Evolutionary conservation across 2,329 filamentous ascomycete species (phyloP).

Genomic region (Diplocarpon mali): DNA sequence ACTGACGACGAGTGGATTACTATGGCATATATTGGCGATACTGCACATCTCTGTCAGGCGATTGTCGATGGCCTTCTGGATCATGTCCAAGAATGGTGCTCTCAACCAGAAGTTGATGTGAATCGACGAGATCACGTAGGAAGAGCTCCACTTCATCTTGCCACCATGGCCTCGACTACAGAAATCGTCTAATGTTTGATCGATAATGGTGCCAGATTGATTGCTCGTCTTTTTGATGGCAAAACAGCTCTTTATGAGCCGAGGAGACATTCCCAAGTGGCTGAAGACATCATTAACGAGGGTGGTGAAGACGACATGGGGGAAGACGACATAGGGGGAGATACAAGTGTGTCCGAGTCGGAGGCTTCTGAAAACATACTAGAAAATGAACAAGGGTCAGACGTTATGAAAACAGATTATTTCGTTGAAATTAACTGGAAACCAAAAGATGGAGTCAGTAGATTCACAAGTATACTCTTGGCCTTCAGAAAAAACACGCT

Average conservation of each 20-base stretch:
- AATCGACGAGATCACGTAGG: conserved; percentile 71
- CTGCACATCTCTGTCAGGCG: conserved; percentile 64
- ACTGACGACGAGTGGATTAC: conserved; percentile 80
- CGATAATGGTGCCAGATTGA: conserved; percentile 59
- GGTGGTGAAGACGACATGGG: neutral
- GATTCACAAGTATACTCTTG: neutral
- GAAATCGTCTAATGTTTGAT: conserved; percentile 63
- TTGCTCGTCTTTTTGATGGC: conserved; percentile 67
- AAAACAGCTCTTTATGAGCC: conserved; percentile 52
- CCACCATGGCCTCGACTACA: conserved; percentile 54
- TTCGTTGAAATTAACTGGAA: conserved; percentile 53
- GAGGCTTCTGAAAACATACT: conserved; percentile 25
- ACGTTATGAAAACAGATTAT: conserved; percentile 54
- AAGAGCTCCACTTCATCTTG: conserved; percentile 67
- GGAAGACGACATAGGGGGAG: conserved; percentile 24
- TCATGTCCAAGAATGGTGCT: conserved; percentile 58
- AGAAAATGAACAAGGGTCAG: conserved; percentile 25
- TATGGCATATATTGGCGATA: conserved; percentile 81
- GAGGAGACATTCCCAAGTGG: conserved; percentile 13
- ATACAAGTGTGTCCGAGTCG: conserved; percentile 31
- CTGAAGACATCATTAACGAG: neutral
- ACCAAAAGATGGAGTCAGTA: conserved; percentile 41
- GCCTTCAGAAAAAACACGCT: neutral
- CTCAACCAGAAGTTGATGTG: conserved; percentile 55
- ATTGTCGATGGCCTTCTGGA: conserved; percentile 67